These are phyloP conservation scores for Pseudogymnoascus sp. DNA, from an alignment of 2,329 filamentous ascomycete genomes.

Conservation along the genomic window DNA sequence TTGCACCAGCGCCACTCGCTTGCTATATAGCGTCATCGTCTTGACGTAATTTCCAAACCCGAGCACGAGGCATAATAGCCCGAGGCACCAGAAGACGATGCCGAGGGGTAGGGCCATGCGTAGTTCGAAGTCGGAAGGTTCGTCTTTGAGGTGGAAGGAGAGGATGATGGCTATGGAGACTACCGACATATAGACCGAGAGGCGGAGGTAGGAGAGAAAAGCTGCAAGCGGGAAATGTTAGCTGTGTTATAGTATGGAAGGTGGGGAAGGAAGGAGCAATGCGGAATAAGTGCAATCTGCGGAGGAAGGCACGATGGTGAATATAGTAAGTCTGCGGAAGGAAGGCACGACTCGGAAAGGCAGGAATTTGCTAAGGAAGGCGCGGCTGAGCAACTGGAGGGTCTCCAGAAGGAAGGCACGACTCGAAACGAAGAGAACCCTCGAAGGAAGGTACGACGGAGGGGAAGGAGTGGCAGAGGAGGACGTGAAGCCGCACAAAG, in stretches of 20 bases:
- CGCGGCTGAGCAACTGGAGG: neutral
- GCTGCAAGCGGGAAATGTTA: slow-evolving; percentile 49
- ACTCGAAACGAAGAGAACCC: neutral
- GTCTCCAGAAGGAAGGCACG: neutral
- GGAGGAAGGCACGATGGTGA: neutral
- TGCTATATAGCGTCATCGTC: slow-evolving; percentile 73
- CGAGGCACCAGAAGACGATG: slow-evolving; percentile 78
- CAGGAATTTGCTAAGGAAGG: slow-evolving; percentile 14
- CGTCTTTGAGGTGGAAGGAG: slow-evolving; percentile 80
- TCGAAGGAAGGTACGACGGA: slow-evolving; percentile 20
- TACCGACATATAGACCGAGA: slow-evolving; percentile 85
- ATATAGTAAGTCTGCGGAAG: neutral
- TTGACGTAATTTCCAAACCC: slow-evolving; percentile 85
- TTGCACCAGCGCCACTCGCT: slow-evolving; percentile 77
- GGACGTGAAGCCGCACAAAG: neutral
- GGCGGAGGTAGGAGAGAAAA: slow-evolving; percentile 85
- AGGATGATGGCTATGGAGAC: slow-evolving; percentile 86
- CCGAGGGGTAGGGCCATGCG: slow-evolving; percentile 78
- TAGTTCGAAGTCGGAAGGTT: slow-evolving; percentile 65
- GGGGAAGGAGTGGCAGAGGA: neutral
- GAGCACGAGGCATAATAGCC: slow-evolving; percentile 66
- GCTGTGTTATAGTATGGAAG: slow-evolving; percentile 50
- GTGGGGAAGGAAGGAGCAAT: slow-evolving; percentile 43
- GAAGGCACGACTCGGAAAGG: slow-evolving; percentile 18
- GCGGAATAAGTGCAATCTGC: neutral